Evolutionary conservation across 1,284 basidiomycete species (phyloP).

Genomic region (Ustilago trichophora): DNA sequence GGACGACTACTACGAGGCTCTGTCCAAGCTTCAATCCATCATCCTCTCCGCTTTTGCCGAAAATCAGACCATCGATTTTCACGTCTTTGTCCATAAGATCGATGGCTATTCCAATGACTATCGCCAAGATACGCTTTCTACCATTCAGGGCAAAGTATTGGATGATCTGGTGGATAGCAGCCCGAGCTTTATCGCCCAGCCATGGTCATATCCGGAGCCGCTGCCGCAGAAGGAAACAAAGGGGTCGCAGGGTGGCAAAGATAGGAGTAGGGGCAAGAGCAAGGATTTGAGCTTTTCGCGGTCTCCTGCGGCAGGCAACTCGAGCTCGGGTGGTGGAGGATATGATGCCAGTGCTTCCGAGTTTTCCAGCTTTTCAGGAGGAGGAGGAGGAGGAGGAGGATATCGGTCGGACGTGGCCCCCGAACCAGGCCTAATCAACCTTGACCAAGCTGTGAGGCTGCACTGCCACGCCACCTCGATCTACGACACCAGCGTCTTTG

Average conservation of each 20-base stretch:
- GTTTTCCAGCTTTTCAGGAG: constrained; percentile 46
- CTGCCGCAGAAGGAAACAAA: constrained; percentile 17
- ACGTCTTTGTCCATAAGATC: constrained; percentile 96
- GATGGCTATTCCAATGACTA: constrained; percentile 93
- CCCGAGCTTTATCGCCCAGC: constrained; percentile 44
- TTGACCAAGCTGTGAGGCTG: constrained; percentile 65
- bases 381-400: constrained; percentile 27
- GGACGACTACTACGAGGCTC: constrained; percentile 73
- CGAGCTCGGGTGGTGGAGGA: constrained; percentile 34
- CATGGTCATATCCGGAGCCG: constrained; percentile 45
- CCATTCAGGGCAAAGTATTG: constrained; percentile 59
- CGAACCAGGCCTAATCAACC: constrained; percentile 45
- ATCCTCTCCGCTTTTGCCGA: constrained; percentile 71
- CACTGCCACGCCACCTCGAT: constrained; percentile 86
- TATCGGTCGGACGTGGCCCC: constrained; percentile 34
- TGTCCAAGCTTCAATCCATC: constrained; percentile 73
- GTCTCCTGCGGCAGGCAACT: constrained; percentile 34
- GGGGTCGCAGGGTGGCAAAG: constrained; percentile 20
- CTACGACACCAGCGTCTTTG: constrained; percentile 85
- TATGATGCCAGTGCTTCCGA: constrained; percentile 50
- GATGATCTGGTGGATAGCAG: constrained; percentile 60
- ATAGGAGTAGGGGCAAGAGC: constrained; percentile 39
- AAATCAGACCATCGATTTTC: constrained; percentile 82
- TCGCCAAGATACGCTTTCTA: constrained; percentile 71
- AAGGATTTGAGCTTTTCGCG: constrained; percentile 37